A percentile compares a stretch with the other conserved stretches of the same genome.
phyloP scores from a whole-genome alignment of 73 alveolate genomes.

The Loxodes magnus region DNA sequence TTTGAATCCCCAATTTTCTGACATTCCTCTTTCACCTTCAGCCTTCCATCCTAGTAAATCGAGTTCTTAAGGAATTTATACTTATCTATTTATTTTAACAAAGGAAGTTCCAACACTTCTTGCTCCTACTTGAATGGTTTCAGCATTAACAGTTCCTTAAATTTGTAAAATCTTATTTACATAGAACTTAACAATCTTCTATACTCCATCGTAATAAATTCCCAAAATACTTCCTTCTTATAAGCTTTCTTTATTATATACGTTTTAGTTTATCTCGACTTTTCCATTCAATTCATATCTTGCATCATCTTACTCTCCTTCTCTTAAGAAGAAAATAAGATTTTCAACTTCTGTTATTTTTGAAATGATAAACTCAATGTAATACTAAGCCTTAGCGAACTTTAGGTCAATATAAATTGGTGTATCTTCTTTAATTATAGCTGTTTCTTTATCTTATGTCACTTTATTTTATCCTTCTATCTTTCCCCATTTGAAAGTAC shows the following conservation, averaged over 20 bases:
- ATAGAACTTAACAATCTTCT: too few species aligned
- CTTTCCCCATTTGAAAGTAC: conserved; percentile 5
- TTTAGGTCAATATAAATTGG: neutral
- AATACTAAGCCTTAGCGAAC: neutral
- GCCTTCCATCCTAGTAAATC: neutral
- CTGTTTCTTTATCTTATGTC: neutral
- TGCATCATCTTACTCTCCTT: neutral
- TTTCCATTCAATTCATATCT: too few species aligned
- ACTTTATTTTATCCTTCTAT: neutral
- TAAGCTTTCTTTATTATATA: too few species aligned
- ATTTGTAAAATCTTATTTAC: neutral
- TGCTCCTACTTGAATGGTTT: neutral
- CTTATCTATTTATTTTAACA: neutral
- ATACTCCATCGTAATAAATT: too few species aligned
- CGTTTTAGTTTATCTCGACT: too few species aligned
- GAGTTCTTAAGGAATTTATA: neutral
- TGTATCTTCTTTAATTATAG: neutral
- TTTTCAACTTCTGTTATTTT: neutral
- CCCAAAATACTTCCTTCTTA: too few species aligned
- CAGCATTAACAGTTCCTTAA: neutral
- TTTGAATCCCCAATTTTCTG: neutral
- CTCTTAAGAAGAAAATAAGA: neutral
- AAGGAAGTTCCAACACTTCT: neutral
- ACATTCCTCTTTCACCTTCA: neutral
- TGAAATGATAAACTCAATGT: neutral